Percentiles rank a stretch among this genome's conserved stretches.
Evolutionary conservation across 805 yeast species (phyloP).

Genomic region (Sungouiozyma ichnusensis): DNA sequence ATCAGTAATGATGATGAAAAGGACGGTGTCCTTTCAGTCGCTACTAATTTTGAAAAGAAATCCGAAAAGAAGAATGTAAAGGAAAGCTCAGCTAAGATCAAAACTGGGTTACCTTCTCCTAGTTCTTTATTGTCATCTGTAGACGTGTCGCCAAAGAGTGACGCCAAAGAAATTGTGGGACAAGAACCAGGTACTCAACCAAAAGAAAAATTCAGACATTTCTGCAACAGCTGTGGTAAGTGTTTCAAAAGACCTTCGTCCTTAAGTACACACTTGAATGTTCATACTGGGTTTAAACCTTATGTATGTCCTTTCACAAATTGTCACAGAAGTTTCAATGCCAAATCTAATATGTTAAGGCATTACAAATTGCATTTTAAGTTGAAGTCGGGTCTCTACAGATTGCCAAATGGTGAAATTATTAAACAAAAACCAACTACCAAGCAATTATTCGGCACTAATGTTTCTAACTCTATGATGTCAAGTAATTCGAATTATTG

Average conservation of each 20-base stretch:
- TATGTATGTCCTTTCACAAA: conserved; percentile 47
- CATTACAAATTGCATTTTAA: conserved; percentile 22
- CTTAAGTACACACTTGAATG: conserved; percentile 64
- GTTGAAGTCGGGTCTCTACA: conserved; percentile 8
- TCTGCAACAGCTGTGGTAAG: conserved; percentile 63
- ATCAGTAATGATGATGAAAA: background rate
- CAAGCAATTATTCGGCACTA: conserved; percentile 7
- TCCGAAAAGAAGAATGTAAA: background rate
- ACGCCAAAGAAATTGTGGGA: background rate
- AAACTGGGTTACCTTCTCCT: background rate
- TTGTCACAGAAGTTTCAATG: conserved; percentile 55
- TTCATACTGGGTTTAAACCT: conserved; percentile 87
- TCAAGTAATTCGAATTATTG: background rate
- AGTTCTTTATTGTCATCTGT: background rate
- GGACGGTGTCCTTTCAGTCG: background rate
- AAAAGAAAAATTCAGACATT: conserved; percentile 16
- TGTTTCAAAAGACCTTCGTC: conserved; percentile 82
- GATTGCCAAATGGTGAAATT: conserved; percentile 13
- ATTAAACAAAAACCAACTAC: conserved; percentile 11
- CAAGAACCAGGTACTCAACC: background rate
- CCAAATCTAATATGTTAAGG: conserved; percentile 23
- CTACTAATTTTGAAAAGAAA: background rate
- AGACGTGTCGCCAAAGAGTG: background rate
- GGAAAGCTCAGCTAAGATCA: background rate
- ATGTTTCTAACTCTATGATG: background rate